phyloP scores from a whole-genome alignment of 2,329 filamentous ascomycete genomes.

The Geosmithia putterillii region DNA sequence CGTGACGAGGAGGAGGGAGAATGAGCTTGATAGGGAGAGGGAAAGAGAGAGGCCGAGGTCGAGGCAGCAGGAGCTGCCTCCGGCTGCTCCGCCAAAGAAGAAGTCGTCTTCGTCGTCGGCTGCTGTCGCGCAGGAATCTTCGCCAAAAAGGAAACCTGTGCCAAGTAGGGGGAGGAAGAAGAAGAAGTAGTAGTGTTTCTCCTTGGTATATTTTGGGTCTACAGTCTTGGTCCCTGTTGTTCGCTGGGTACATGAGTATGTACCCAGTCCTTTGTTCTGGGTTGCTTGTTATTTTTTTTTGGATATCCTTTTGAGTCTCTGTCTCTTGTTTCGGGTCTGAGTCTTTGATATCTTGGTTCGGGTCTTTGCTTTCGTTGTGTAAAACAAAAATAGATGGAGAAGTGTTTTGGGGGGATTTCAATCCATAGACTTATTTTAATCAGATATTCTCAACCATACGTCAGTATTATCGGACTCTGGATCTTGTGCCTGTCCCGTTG shows the following conservation, averaged over 20 bases:
- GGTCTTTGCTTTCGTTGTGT: too few relatives aligned
- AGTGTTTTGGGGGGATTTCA: background rate
- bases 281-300: background rate
- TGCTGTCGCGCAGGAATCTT: constrained; percentile 1
- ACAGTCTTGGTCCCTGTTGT: too few relatives aligned
- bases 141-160: constrained; percentile 26
- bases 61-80: background rate
- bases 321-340: too few relatives aligned
- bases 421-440: background rate
- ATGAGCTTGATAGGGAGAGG: background rate
- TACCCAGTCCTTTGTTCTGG: too few relatives aligned
- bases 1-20: constrained; percentile 10
- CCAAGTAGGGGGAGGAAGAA: constrained; percentile 10
- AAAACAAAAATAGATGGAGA: too few relatives aligned
- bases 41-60: constrained; percentile 5
- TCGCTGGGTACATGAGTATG: too few relatives aligned
- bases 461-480: background rate
- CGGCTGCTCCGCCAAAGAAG: constrained; percentile 18
- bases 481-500: too few relatives aligned
- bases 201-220: too few relatives aligned
- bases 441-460: background rate
- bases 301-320: too few relatives aligned
- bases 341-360: too few relatives aligned
- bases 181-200: constrained; percentile 22
- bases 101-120: constrained; percentile 14